Evolutionary conservation across 2,329 filamentous ascomycete genomes (phyloP), one percentile per base, ranked within the genome.

Genomic region (Neurospora sp.): DNA sequence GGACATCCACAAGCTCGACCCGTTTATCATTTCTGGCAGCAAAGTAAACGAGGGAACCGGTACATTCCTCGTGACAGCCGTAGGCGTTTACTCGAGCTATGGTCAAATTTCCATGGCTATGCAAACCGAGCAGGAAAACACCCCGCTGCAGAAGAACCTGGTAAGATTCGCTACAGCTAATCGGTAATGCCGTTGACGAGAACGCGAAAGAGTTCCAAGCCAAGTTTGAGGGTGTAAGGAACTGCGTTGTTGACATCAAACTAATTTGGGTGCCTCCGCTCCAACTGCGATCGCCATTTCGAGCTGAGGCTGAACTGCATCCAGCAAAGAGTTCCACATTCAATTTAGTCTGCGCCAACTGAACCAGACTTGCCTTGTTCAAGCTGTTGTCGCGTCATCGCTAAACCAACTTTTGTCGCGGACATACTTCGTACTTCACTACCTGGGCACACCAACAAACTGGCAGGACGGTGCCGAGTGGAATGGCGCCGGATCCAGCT

Each of bases 11-110:
- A 86, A 87, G 73, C 81, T 89, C 3, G 89, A 91, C 71, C 88
- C 88, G 1, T 91, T 91, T 76, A 86, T 87, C 73, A 83, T 87
- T 69, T 87, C 85, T 8, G 85, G 85, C n/a, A 82, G 82, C 66
- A 87, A 86, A 73, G 83, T 87, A 15, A 81, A 85, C 39, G 84
- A 87, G 76, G 84, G 84, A 40, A 80, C 84, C 3, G 85, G 85
- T 10, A 86, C 83, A 2, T 87, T 84, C 71, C 76, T 87, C 66
- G 84, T 84, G 28, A 87, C 85, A 2, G 84, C 84, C 1, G 84
- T 86, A 12, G 85, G 85, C 67, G 82, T 85, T 41, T 80, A 87
- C 76, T 86, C 84, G 8, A 85, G 82, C 71, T 86, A 84, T 69
- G 85, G 85, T 36, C 84, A 84, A 70, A 86, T 85, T 71, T 84